These are phyloP conservation scores for Vigna nakashimae DNA, from an alignment of 306 rosid genomes.

Conservation along the genomic window DNA sequence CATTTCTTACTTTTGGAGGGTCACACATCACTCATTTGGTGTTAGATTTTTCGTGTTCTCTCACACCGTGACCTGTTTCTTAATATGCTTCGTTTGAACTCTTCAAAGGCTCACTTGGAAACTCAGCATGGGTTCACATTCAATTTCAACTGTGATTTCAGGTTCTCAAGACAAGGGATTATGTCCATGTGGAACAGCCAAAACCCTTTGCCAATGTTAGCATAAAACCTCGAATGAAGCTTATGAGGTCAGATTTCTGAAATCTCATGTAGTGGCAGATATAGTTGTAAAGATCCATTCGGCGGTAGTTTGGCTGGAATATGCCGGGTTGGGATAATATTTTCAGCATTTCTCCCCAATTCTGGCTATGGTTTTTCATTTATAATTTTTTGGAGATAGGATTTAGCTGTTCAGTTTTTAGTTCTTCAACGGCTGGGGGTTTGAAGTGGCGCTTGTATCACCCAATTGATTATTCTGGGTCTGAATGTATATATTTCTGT, in stretches of 20 bases:
- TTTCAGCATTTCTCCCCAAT: constrained; percentile 41
- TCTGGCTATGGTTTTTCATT: constrained; percentile 43
- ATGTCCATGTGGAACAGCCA: constrained; percentile 85
- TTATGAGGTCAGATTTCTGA: constrained; percentile 90
- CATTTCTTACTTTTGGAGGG: constrained; percentile 2
- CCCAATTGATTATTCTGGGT: constrained; percentile 64
- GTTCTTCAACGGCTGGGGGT: constrained; percentile 51
- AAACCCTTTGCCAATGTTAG: constrained; percentile 71
- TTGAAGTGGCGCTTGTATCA: constrained; percentile 52
- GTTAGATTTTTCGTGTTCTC: background rate
- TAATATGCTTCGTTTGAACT: constrained; percentile 14
- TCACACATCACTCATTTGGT: background rate
- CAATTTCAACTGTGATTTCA: constrained; percentile 49
- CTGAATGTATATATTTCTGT: constrained; percentile 75
- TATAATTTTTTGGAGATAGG: constrained; percentile 52
- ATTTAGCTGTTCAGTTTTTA: constrained; percentile 47
- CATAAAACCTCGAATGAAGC: constrained; percentile 80
- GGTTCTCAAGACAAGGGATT: constrained; percentile 99
- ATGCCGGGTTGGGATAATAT: constrained; percentile 49
- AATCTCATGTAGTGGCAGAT: constrained; percentile 60
- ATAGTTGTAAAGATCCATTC: constrained; percentile 54
- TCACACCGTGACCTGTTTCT: background rate
- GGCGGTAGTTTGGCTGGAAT: constrained; percentile 53
- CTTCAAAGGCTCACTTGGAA: background rate
- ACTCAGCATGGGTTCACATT: constrained; percentile 24